phyloP scores from a whole-genome alignment of 2,329 filamentous ascomycete genomes.

The Penicillium nordicum region DNA sequence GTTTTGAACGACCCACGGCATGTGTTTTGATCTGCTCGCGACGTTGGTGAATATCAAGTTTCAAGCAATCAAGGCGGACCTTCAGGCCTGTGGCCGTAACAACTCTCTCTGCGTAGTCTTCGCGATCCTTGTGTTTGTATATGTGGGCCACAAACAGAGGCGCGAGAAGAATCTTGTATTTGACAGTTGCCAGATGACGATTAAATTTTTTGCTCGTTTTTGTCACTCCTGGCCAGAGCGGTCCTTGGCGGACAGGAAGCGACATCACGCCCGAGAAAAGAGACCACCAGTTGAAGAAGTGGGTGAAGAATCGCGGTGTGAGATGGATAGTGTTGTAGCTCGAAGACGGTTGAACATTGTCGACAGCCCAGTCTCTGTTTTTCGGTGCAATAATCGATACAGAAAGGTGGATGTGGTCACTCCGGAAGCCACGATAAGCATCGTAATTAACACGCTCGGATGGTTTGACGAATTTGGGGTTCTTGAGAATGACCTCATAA shows the following conservation, averaged over 20 bases:
- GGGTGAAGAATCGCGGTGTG: conserved; percentile 92
- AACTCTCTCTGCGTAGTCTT: conserved; percentile 72
- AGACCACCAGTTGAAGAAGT: conserved; percentile 98
- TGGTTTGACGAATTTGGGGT: conserved; percentile 68
- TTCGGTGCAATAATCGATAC: conserved; percentile 84
- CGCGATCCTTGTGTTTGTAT: conserved; percentile 95
- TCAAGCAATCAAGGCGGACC: conserved; percentile 92
- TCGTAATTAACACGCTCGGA: conserved; percentile 65
- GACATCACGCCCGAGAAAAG: conserved; percentile 95
- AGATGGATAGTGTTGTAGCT: conserved; percentile 98
- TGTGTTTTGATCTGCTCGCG: conserved; percentile 86
- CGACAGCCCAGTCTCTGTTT: conserved; percentile 78
- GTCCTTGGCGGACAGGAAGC: conserved; percentile 86
- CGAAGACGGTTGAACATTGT: conserved; percentile 69
- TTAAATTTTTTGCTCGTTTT: conserved; percentile 99
- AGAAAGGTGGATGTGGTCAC: conserved; percentile 93
- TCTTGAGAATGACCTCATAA: conserved; percentile 83
- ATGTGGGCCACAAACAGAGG: conserved; percentile 94
- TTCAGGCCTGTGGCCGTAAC: conserved; percentile 96
- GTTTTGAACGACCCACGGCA: conserved; percentile 70
- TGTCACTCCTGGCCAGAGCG: conserved; percentile 84
- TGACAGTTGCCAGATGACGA: conserved; percentile 94
- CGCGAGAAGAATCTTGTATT: conserved; percentile 90
- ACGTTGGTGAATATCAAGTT: conserved; percentile 91
- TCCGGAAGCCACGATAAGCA: conserved; percentile 94